These are phyloP conservation scores for Trametes cubensis DNA, from an alignment of 768 basidiomycete species.

Conservation along the genomic window DNA sequence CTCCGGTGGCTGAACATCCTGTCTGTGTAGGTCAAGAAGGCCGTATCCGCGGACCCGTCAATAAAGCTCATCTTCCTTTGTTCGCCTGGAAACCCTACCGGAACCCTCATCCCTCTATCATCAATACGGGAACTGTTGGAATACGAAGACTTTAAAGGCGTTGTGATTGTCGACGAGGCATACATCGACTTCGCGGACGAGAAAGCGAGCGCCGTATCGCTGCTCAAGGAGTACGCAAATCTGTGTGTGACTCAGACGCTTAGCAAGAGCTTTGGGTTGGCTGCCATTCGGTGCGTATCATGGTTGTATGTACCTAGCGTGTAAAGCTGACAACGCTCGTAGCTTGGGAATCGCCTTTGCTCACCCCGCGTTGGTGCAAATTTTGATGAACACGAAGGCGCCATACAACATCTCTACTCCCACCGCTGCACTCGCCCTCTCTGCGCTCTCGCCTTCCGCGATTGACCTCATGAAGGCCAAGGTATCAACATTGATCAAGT, in stretches of 20 bases:
- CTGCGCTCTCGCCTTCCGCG: slow-evolving; percentile 72
- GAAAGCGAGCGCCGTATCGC: slow-evolving; percentile 61
- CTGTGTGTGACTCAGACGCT: slow-evolving; percentile 95
- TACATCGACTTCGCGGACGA: slow-evolving; percentile 90
- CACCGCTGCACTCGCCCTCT: slow-evolving; percentile 78
- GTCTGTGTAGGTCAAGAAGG: slow-evolving; percentile 64
- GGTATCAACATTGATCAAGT: slow-evolving; percentile 55
- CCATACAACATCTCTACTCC: slow-evolving; percentile 96
- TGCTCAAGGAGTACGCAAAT: slow-evolving; percentile 84
- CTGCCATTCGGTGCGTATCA: slow-evolving; percentile 82
- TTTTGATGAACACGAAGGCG: slow-evolving; percentile 93
- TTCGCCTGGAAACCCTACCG: slow-evolving; percentile 97
- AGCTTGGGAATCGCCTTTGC: slow-evolving; percentile 91
- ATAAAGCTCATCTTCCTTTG: slow-evolving; percentile 95
- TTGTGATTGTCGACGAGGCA: slow-evolving; percentile 94
- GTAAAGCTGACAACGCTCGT: background rate
- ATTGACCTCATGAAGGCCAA: slow-evolving; percentile 67
- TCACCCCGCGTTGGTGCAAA: slow-evolving; percentile 86
- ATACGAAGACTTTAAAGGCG: slow-evolving; percentile 82
- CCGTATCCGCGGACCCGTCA: slow-evolving; percentile 65
- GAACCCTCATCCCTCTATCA: slow-evolving; percentile 77
- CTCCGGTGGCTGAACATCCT: background rate
- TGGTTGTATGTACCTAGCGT: background rate
- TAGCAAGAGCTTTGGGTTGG: slow-evolving; percentile 95
- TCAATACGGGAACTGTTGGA: slow-evolving; percentile 73